phyloP scores from a whole-genome alignment of 345 rosid genomes.

The Euphorbia pulcherrima region DNA sequence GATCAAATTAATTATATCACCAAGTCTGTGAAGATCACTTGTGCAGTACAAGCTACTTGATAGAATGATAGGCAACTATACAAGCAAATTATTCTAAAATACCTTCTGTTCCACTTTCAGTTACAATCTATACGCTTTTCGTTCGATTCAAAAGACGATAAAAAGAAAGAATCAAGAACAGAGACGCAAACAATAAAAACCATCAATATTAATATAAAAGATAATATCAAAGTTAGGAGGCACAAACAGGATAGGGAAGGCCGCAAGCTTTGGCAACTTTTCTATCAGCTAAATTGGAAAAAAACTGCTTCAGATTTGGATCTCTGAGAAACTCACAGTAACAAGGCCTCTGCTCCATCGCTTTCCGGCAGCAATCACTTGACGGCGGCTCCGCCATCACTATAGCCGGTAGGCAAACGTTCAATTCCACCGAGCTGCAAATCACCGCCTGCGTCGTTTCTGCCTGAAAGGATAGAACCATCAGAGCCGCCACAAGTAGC shows the following conservation, averaged over 20 bases:
- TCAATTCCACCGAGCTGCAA: conserved; percentile 3
- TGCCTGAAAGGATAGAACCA: neutral
- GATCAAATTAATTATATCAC: too few relatives aligned
- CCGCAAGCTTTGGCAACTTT: conserved; percentile 1
- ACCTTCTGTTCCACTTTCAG: too few relatives aligned
- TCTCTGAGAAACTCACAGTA: neutral
- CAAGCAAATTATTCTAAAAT: too few relatives aligned
- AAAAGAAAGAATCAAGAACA: too few relatives aligned
- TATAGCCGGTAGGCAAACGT: neutral
- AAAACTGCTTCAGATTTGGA: conserved; percentile 6
- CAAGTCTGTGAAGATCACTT: too few relatives aligned
- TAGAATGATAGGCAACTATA: too few relatives aligned
- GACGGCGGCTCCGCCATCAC: neutral
- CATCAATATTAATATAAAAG: too few relatives aligned
- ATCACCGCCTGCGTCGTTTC: neutral
- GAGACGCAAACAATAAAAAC: too few relatives aligned
- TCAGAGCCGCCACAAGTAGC: neutral
- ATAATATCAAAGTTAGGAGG: too few relatives aligned
- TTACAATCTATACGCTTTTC: too few relatives aligned
- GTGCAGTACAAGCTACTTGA: too few relatives aligned
- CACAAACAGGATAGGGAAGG: conserved; percentile 2
- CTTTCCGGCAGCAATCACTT: neutral
- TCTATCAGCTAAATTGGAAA: neutral
- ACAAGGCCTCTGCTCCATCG: conserved; percentile 9
- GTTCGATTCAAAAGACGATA: too few relatives aligned